Evolutionary conservation across 2,329 filamentous ascomycete genomes (phyloP).

Genomic region (Trichophyton schoenleinii): DNA sequence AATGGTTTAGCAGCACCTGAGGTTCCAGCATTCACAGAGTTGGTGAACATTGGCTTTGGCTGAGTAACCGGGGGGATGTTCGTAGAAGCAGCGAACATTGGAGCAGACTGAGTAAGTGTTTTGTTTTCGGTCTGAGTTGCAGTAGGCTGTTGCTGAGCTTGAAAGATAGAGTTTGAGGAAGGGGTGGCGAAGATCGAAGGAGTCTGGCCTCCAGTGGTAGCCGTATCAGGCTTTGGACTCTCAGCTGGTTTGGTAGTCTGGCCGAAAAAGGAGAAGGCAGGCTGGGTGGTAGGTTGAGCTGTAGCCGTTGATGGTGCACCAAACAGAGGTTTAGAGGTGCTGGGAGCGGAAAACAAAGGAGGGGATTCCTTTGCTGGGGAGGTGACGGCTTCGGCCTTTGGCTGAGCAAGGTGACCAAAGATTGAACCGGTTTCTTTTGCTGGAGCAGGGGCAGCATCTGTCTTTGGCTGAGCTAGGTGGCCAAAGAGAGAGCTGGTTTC

Average conservation of each 20-base stretch:
- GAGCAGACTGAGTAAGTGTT: background rate
- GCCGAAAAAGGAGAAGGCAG: background rate
- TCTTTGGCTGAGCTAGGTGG: background rate
- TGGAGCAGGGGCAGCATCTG: background rate
- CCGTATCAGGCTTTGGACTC: background rate
- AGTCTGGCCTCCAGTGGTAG: background rate
- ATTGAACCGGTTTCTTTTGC: background rate
- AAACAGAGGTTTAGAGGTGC: background rate
- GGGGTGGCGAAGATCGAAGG: background rate
- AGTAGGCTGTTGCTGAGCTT: background rate
- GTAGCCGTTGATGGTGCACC: background rate
- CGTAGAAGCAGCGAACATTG: background rate
- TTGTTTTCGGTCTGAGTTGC: background rate
- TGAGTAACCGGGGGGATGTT: background rate
- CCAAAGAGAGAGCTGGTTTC: background rate
- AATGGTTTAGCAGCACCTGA: background rate
- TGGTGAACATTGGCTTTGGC: background rate
- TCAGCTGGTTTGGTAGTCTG: background rate
- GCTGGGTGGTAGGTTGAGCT: background rate
- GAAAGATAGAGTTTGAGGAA: constrained; percentile 6
- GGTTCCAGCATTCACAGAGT: background rate
- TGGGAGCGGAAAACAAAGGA: background rate
- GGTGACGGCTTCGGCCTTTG: background rate
- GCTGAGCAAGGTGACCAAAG: constrained; percentile 2
- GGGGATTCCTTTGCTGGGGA: background rate